A percentile compares a stretch with the other conserved stretches of the same genome.
Evolutionary conservation across 345 rosid genomes (phyloP).

Genomic region (Nephelium lappaceum): DNA sequence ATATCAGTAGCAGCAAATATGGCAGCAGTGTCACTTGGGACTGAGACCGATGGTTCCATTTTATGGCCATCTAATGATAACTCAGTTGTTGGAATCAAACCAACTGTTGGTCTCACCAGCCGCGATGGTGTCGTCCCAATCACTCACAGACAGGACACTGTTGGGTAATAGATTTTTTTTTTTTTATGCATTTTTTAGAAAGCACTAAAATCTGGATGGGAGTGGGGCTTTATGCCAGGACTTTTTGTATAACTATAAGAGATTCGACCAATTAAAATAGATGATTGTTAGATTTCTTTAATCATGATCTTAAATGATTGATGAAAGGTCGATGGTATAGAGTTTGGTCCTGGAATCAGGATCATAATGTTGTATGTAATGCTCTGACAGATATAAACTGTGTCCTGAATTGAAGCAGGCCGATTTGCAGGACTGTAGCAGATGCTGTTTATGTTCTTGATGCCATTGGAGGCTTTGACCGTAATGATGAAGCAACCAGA

Average conservation of each 20-base stretch:
- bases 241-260: no score
- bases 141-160: constrained; percentile 30
- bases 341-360: neutral
- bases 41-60: constrained; percentile 30
- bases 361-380: neutral
- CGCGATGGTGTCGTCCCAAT: constrained; percentile 30
- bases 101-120: constrained; percentile 33
- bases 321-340: neutral
- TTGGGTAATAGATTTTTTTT: constrained; percentile 21
- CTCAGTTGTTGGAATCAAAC: constrained; percentile 37
- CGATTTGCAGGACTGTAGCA: constrained; percentile 57
- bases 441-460: constrained; percentile 43
- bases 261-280: no score
- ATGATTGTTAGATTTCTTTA: no score
- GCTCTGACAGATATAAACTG: neutral
- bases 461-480: constrained; percentile 56
- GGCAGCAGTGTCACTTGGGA: constrained; percentile 31
- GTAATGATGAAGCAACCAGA: constrained; percentile 45
- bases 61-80: constrained; percentile 26
- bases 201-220: no score
- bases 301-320: neutral
- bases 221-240: no score
- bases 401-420: constrained; percentile 37
- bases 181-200: no score
- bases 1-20: constrained; percentile 34